A percentile compares a stretch with the other conserved stretches of the same genome.
phyloP scores from a whole-genome alignment of 352 stramenopile species.

The Phytophthora sp. region DNA sequence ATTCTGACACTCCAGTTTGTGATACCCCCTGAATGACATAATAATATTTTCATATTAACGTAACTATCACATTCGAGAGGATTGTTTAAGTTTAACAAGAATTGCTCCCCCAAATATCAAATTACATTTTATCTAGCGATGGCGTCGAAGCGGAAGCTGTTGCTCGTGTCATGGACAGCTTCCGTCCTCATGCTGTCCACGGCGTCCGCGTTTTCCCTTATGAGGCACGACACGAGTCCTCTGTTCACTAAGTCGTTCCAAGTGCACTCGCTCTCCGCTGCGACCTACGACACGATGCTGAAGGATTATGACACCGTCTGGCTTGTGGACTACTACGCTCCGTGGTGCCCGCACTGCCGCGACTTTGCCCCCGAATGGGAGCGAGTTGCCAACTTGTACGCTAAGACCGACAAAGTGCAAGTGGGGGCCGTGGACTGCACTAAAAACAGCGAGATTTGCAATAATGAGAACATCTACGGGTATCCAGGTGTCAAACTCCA shows the following conservation, averaged over 20 bases:
- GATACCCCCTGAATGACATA: too few relatives aligned
- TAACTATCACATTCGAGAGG: too few relatives aligned
- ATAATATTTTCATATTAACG: too few relatives aligned
- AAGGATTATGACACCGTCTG: slow-evolving; percentile 64
- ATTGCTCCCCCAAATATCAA: too few relatives aligned
- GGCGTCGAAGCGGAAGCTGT: neutral
- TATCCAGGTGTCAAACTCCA: slow-evolving; percentile 81
- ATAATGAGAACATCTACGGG: slow-evolving; percentile 59
- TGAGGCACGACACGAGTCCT: slow-evolving; percentile 52
- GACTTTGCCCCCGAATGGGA: slow-evolving; percentile 81
- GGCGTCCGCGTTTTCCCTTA: slow-evolving; percentile 27
- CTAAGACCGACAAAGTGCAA: slow-evolving; percentile 53
- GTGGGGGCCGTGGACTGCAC: slow-evolving; percentile 85
- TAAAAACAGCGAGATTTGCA: slow-evolving; percentile 59
- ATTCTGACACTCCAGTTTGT: too few relatives aligned
- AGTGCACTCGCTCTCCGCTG: slow-evolving; percentile 46
- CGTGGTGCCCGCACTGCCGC: slow-evolving; percentile 85
- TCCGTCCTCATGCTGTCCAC: slow-evolving; percentile 10
- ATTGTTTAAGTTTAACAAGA: too few relatives aligned
- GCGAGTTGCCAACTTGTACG: slow-evolving; percentile 73
- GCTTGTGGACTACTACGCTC: slow-evolving; percentile 87
- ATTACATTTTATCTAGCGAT: slow-evolving; percentile 2
- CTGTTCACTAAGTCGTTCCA: slow-evolving; percentile 79
- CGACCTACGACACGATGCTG: slow-evolving; percentile 53
- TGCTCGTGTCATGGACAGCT: slow-evolving; percentile 10